Conservation (phyloP, 768 basidiomycete genomes). For the Tylopilus subfusipes region DNA sequence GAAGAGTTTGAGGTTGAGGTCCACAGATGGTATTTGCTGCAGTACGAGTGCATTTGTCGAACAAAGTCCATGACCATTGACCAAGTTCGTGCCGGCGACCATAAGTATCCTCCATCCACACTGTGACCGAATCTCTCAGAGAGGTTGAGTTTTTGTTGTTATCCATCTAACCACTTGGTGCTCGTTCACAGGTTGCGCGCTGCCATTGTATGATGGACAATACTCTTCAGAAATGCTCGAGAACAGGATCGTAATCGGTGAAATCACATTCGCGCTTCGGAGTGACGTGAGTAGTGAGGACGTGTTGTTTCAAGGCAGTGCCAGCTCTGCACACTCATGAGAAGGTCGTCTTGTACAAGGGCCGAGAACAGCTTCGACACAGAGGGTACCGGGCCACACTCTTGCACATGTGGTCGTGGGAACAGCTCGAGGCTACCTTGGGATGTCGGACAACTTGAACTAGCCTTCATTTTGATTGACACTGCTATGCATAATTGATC, state of each 20-base stretch:
- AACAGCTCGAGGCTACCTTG: background rate
- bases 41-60: slow-evolving; percentile 27
- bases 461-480: background rate
- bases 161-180: background rate
- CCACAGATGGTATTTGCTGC: slow-evolving; percentile 17
- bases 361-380: background rate
- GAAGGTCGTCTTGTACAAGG: background rate
- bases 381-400: background rate
- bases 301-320: background rate
- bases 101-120: slow-evolving; percentile 10
- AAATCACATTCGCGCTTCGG: slow-evolving; percentile 20
- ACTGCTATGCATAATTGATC: background rate
- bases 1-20: slow-evolving; percentile 20
- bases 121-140: background rate
- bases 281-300: background rate
- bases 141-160: too few species aligned
- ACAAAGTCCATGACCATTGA: slow-evolving; percentile 19
- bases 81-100: slow-evolving; percentile 21
- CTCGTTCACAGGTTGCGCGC: slow-evolving; percentile 18
- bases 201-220: slow-evolving; percentile 18
- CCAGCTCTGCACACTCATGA: background rate
- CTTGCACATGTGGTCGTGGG: background rate
- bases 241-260: slow-evolving; percentile 18
- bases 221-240: slow-evolving; percentile 12
- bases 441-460: background rate